A percentile compares a stretch with the other conserved stretches of the same genome.
Evolutionary conservation across 2,329 filamentous ascomycete genomes (phyloP).

Genomic region (Penicillium glabrum): DNA sequence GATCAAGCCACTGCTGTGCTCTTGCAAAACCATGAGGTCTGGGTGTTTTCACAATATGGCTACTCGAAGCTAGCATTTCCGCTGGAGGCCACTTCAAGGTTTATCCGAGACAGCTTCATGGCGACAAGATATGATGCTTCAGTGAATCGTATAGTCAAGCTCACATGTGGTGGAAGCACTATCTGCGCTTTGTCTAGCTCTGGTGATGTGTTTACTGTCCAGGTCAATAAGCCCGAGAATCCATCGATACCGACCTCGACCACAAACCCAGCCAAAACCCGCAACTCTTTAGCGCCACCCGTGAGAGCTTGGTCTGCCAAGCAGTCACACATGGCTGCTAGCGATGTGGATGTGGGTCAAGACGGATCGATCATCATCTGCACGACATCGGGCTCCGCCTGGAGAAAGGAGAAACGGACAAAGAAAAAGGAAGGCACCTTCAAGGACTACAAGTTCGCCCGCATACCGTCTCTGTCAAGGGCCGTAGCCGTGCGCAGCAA

Average conservation of each 20-base stretch:
- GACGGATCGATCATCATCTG: slow-evolving; percentile 94
- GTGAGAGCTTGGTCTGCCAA: slow-evolving; percentile 85
- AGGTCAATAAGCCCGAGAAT: slow-evolving; percentile 67
- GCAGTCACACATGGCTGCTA: slow-evolving; percentile 79
- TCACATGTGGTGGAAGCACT: slow-evolving; percentile 84
- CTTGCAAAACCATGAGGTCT: slow-evolving; percentile 83
- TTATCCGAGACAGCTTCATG: slow-evolving; percentile 65
- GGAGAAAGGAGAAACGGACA: slow-evolving; percentile 78
- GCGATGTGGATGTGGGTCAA: slow-evolving; percentile 84
- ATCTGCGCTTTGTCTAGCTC: slow-evolving; percentile 82
- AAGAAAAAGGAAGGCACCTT: slow-evolving; percentile 74
- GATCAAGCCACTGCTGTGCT: slow-evolving; percentile 85
- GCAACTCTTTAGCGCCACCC: slow-evolving; percentile 73
- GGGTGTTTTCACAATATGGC: slow-evolving; percentile 92
- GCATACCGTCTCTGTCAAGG: slow-evolving; percentile 82
- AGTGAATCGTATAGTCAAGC: slow-evolving; percentile 69
- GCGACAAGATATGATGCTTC: slow-evolving; percentile 64
- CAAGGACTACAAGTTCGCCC: slow-evolving; percentile 94
- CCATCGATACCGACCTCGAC: slow-evolving; percentile 68
- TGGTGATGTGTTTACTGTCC: slow-evolving; percentile 85
- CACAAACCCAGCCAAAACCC: slow-evolving; percentile 89
- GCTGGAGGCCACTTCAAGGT: slow-evolving; percentile 68
- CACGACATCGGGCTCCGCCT: slow-evolving; percentile 88
- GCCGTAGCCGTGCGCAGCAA: slow-evolving; percentile 84
- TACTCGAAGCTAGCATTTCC: slow-evolving; percentile 90